These are phyloP conservation scores for Tetraselmis chui DNA, from an alignment of 139 green algal genomes.

Conservation along the genomic window DNA sequence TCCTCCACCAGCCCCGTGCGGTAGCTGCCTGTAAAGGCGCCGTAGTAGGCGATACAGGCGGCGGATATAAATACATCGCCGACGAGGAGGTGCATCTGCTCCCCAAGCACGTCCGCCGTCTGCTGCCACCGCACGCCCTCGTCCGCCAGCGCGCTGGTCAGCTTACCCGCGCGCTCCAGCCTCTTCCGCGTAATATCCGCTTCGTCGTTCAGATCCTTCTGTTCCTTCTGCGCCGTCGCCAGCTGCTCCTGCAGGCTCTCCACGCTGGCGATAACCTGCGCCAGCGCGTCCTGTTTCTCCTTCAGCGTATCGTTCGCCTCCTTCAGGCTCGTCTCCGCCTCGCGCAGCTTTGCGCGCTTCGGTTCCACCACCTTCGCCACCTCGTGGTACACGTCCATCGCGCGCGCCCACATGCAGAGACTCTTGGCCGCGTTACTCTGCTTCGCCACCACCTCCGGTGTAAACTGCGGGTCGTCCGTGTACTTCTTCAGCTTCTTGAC, in stretches of 20 bases:
- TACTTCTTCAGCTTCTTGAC: conserved; percentile 54
- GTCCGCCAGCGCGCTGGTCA: conserved; percentile 63
- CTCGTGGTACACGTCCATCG: conserved; percentile 72
- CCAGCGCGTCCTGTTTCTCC: conserved; percentile 68
- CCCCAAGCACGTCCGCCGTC: conserved; percentile 48
- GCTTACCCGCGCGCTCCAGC: conserved; percentile 66
- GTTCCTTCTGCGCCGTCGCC: conserved; percentile 53
- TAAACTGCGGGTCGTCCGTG: conserved; percentile 60
- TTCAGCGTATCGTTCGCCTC: conserved; percentile 55
- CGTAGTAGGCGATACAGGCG: conserved; percentile 74
- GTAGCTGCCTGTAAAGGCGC: conserved; percentile 76
- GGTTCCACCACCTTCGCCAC: conserved; percentile 65
- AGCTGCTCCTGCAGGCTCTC: conserved; percentile 49
- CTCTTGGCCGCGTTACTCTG: conserved; percentile 64
- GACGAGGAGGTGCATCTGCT: conserved; percentile 49
- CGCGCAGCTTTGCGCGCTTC: conserved; percentile 54
- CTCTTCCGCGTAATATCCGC: conserved; percentile 54
- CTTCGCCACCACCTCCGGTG: conserved; percentile 60
- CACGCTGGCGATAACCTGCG: conserved; percentile 48
- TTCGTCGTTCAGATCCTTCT: conserved; percentile 62
- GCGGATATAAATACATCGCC: conserved; percentile 67
- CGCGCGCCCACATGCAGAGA: conserved; percentile 78
- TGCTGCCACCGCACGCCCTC: conserved; percentile 69
- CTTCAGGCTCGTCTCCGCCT: conserved; percentile 53
- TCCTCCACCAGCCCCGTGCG: conserved; percentile 43